Evolutionary conservation across 768 basidiomycete genomes (phyloP).

Genomic region (Mycena olivaceomarginata): DNA sequence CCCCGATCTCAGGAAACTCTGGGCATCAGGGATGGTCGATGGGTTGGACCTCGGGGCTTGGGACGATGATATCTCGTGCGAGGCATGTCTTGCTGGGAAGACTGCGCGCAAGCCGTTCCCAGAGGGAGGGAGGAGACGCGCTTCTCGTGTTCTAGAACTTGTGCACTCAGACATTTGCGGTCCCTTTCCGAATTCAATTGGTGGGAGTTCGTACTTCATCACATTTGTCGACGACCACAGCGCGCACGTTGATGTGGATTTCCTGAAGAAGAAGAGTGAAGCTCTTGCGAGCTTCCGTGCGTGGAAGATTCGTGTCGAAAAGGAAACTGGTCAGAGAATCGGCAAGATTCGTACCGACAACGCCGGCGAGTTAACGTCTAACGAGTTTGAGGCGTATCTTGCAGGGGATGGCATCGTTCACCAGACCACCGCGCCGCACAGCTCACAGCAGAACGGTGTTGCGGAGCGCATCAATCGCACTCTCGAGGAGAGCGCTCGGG

Average conservation of each 20-base stretch:
- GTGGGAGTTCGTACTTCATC: slow-evolving; percentile 16
- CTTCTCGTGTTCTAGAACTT: slow-evolving; percentile 21
- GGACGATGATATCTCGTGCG: slow-evolving; percentile 15
- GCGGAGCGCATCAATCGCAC: slow-evolving; percentile 54
- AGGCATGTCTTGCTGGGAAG: slow-evolving; percentile 10
- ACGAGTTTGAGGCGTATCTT: slow-evolving; percentile 42
- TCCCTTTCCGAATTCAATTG: background rate
- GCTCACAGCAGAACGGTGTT: slow-evolving; percentile 55
- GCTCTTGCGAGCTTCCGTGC: slow-evolving; percentile 31
- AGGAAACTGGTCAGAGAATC: slow-evolving; percentile 38
- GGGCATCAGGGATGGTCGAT: background rate
- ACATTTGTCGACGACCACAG: background rate
- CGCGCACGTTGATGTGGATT: slow-evolving; percentile 10
- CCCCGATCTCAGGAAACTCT: background rate
- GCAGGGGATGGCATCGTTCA: slow-evolving; percentile 46
- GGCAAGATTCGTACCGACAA: slow-evolving; percentile 46
- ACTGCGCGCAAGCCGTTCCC: slow-evolving; percentile 15
- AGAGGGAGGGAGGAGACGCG: background rate
- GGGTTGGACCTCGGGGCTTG: background rate
- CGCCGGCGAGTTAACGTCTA: slow-evolving; percentile 48
- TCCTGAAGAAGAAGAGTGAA: slow-evolving; percentile 31
- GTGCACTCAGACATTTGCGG: slow-evolving; percentile 5
- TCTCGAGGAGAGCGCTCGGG: slow-evolving; percentile 35
- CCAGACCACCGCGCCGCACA: slow-evolving; percentile 52
- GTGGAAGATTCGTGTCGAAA: background rate